Evolutionary conservation across 306 rosid species (phyloP), one percentile per base, ranked within the genome.

Genomic region (Quercus dentata): DNA sequence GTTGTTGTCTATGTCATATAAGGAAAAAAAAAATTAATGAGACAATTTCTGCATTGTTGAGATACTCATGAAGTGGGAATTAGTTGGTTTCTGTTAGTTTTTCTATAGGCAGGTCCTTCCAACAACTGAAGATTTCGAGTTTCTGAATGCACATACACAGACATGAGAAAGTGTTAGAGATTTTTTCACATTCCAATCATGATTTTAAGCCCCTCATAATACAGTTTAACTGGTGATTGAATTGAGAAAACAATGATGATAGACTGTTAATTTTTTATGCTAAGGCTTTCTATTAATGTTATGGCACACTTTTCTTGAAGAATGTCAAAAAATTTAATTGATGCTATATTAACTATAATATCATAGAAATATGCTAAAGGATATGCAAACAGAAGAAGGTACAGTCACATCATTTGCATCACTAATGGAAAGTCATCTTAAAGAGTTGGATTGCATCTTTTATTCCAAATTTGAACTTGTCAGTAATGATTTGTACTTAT

Each of bases 281-380:
- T 6, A 18, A 31, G n/a, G 15, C 46, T n/a, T 4, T 28, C 18
- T 19, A 64, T 17, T 31, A 6, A 28, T 17, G 23, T 31, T 27
- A 17, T 64, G 41, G 10, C 12, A 3, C 69, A 5, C 5, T 4
- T 35, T 14, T 76, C 62, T 49, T 70, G 54, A 20, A 51, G 10
- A n/a, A 79, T 12, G 20, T 6, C 14, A 11, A 31, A 31, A 59
- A 41, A 70, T 69, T 67, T 77, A 68, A 20, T 8, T 49, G 51
- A 44, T 57, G 15, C 2, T 21, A 28, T 63, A 55, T 27, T 28
- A 30, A n/a, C 4, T 23, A 21, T 23, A 67, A 23, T n/a, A 61
- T 69, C 56, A 19, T 17, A n/a, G 21, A 58, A 75, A 6, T 30
- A 72, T 49, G 57, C 74, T 69, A 59, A 80, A 52, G 19, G 78